Evolutionary conservation across 805 yeast genomes (phyloP), one percentile per base, ranked within the genome.

Genomic region (Lipomyces yamadae): DNA sequence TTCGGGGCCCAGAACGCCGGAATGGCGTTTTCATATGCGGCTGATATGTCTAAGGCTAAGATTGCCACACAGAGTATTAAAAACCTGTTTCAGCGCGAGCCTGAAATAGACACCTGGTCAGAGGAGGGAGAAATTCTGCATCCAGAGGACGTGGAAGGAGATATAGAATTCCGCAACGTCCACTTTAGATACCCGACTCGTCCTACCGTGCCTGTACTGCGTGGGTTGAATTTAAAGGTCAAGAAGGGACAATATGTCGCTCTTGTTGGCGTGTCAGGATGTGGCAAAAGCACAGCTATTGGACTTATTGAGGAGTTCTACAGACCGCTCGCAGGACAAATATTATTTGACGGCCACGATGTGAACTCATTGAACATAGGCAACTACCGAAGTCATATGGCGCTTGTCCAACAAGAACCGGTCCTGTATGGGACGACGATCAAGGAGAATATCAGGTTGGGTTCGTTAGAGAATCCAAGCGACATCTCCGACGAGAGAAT

Each of bases 201-300:
- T 4, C 71, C 73, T 32, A 68, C 65, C 11, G 74, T 74, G 15
- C 68, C 74, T 29, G 74, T 75, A 4, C 64, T 76, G 18, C 67
- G 68, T 1, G 74, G 75, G 37, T 56, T 76, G 48, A 67, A 68
- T 48, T 65, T 76, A 35, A 59, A 55, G 5, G 67, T 75, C 84
- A 91, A 92, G 5, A 89, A 93, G 3, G 97, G 97, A 6, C 78
- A 87, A 72, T 91, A 89, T 73, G 93, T 92, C 48, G 97, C 97
- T 11, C 85, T 92, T 72, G 97, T 92, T n/a, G 97, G 97, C 0
- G 88, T 96, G 94, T 2, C 88, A 90, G 30, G 97, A 10, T 73
- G 76, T 32, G 92, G 54, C 75, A 81, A 4, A 60, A 67, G 72
- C 60, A 73, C 75, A 0, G 81, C 87, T 6, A 80, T 86, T 2